Evolutionary conservation across 106 monocot genomes (phyloP).

Genomic region (Dioscorea alata): DNA sequence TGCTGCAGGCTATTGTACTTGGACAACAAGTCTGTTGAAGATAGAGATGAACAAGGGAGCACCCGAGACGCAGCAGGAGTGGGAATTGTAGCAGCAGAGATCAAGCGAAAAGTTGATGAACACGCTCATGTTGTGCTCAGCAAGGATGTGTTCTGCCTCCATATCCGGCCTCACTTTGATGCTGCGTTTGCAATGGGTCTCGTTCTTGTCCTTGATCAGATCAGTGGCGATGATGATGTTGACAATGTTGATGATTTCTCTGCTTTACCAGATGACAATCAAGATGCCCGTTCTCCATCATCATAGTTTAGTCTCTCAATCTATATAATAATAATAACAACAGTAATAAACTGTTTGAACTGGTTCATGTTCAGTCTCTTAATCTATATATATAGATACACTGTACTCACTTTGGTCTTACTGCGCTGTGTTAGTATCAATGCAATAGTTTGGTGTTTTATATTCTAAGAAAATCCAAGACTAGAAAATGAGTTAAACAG

Average conservation of each 20-base stretch:
- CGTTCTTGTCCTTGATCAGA: conserved; percentile 82
- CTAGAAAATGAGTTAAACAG: no score
- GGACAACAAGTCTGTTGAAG: neutral
- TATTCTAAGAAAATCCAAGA: no score
- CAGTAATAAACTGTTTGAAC: neutral
- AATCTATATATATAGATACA: neutral
- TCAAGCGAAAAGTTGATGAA: conserved; percentile 66
- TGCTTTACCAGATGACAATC: neutral
- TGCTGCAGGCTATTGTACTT: conserved; percentile 45
- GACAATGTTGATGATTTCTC: neutral
- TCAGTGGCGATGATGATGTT: conserved; percentile 32
- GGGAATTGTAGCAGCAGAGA: conserved; percentile 40
- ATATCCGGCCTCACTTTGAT: conserved; percentile 51
- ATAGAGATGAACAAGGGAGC: neutral
- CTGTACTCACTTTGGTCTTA: neutral
- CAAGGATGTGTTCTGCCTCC: conserved; percentile 73
- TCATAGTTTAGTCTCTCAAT: no score
- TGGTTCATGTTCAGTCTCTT: neutral
- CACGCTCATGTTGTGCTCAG: conserved; percentile 51
- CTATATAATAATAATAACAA: neutral
- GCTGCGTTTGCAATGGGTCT: conserved; percentile 93
- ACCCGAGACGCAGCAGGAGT: neutral
- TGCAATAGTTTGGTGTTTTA: no score
- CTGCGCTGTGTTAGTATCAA: neutral
- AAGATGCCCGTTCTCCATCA: neutral